These are phyloP conservation scores for Trichocladium uniseriatum DNA, from an alignment of 495 filamentous ascomycete species.

Conservation along the genomic window DNA sequence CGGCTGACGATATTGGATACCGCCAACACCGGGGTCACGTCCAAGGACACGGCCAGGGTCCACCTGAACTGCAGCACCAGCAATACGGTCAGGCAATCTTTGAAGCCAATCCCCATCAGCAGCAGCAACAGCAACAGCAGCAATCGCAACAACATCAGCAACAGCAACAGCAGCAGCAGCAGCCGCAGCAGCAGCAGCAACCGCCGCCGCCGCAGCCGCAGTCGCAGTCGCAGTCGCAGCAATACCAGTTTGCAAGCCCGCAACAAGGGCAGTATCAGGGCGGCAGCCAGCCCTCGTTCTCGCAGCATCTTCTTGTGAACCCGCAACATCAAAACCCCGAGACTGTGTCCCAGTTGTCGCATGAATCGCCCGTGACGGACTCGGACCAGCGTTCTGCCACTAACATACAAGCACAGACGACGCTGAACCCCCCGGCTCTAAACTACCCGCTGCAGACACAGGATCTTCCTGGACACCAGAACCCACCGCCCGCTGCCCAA, in stretches of 20 bases:
- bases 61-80: conserved; percentile 26
- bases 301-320: conserved; percentile 24
- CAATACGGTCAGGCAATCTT: conserved; percentile 24
- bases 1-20: conserved; percentile 31
- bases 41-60: conserved; percentile 23
- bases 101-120: conserved; percentile 7
- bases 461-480: conserved; percentile 24
- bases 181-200: conserved; percentile 10
- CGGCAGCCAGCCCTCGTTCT: conserved; percentile 22
- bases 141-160: conserved; percentile 28
- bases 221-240: conserved; percentile 9
- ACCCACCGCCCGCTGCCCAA: conserved; percentile 21
- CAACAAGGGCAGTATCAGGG: conserved; percentile 32
- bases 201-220: conserved; percentile 6
- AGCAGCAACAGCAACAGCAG: conserved; percentile 15
- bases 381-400: conserved; percentile 32
- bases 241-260: conserved; percentile 22
- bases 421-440: conserved; percentile 23
- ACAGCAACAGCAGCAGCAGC: conserved; percentile 30
- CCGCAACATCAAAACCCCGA: conserved; percentile 42
- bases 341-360: conserved; percentile 51
- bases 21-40: conserved; percentile 36
- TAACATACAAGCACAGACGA: conserved; percentile 30
- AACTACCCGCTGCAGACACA: conserved; percentile 28
- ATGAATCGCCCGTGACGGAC: conserved; percentile 46